Evolutionary conservation across 768 basidiomycete genomes (phyloP), one percentile per base, ranked within the genome.

Genomic region (Leccinum truebloodii): DNA sequence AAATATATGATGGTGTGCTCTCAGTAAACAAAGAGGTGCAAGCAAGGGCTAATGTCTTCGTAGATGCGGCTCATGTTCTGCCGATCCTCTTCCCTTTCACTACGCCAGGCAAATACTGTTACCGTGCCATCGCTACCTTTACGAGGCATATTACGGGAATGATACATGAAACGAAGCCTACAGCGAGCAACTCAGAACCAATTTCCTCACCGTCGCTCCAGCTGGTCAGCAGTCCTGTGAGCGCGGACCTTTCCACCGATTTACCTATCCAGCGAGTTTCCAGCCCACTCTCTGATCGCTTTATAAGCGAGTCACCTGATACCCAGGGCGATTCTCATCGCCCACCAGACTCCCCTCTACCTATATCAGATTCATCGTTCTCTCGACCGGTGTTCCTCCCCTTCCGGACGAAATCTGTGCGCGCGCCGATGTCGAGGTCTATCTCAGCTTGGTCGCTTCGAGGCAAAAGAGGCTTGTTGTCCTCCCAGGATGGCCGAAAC

Each of bases 1-100:
- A 98, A 72, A 86, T 97, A 1, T 97, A 94, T 69, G 95, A 98
- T 69, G 94, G 92, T 82, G 28, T 28, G 59, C 41, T 49, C 49
- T 66, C 58, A 52, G 60, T 69, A 12, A 72, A 68, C 14, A 16
- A 24, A 51, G 9, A 59, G 72, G 28, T 66, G 68, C 41, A 66
- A 66, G 59, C 60, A 57, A 41, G 4, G 18, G 14, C 49, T 62
- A 20, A 63, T 32, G 16, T 30, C 3, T 46, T 20, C 59, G 3
- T 58, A 91, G 90, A 89, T 67, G 80, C 84, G 4, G 87, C 88
- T 0, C 90, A 92, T 71, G 80, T 89, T 50, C 73, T 92, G 20
- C 90, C 90, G 1, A 80, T 91, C 18, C 76, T 91, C 2, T 92
- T 92, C 67, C 78, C 86, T 2, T 90, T 91, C 71, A 87, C 88